Conservation (phyloP, 345 rosid genomes). For the Toxicodendron radicans region DNA sequence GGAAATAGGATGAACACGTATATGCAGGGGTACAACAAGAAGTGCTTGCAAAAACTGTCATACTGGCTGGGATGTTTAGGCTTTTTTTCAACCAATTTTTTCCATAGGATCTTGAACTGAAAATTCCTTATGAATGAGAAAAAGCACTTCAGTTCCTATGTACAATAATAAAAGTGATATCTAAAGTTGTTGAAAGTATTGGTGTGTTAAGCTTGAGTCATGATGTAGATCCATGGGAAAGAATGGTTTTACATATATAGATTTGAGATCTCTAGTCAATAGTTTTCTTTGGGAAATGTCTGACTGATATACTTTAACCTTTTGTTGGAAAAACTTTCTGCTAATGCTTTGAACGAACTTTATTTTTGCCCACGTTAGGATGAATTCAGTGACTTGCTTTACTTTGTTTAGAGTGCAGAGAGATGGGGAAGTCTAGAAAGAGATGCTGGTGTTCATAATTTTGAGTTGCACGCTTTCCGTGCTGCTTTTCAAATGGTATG, state of each 20-base stretch:
- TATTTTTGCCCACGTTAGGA: not conserved
- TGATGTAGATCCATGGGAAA: not conserved
- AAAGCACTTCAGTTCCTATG: not conserved
- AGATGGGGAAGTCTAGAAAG: slow-evolving; percentile 76
- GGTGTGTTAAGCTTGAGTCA: not conserved
- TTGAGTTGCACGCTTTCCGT: slow-evolving; percentile 87
- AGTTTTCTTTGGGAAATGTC: too few species aligned
- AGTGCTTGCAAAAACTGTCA: not conserved
- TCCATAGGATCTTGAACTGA: not conserved
- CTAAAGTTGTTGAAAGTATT: not conserved
- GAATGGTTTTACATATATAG: not conserved
- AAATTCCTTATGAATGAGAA: not conserved
- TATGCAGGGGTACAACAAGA: not conserved
- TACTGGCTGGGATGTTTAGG: not conserved
- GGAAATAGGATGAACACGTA: not conserved
- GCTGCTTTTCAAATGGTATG: slow-evolving; percentile 94
- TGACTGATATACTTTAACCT: too few species aligned
- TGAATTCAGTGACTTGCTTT: not conserved
- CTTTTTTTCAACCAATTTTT: not conserved
- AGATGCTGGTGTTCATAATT: slow-evolving; percentile 79
- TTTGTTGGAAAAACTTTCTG: not conserved
- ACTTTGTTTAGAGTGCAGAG: slow-evolving; percentile 74
- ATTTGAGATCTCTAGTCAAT: too few species aligned
- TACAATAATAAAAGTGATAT: not conserved
- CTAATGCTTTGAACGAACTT: not conserved